A percentile compares a stretch with the other conserved stretches of the same genome.
Evolutionary conservation across 2,329 filamentous ascomycete species (phyloP).

Genomic region (Didymella pomorum): DNA sequence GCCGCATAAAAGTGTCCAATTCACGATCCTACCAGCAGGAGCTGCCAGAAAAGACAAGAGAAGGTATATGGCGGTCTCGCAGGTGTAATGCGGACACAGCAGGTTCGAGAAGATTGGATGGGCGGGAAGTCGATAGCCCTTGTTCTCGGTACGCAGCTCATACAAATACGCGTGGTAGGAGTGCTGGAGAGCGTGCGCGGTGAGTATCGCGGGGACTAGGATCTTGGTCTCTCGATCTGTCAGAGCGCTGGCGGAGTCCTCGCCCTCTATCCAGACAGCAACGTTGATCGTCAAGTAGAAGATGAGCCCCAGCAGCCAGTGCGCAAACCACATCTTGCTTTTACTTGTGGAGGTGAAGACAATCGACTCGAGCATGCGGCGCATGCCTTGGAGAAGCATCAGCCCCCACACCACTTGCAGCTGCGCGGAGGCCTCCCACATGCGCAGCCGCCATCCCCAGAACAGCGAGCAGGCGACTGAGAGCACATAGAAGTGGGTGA

Average conservation of each 20-base stretch:
- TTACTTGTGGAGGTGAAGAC: conserved; percentile 71
- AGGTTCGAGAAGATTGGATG: conserved; percentile 75
- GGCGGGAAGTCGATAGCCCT: conserved; percentile 81
- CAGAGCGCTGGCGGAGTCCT: conserved; percentile 62
- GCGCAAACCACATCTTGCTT: conserved; percentile 83
- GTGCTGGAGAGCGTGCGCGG: conserved; percentile 77
- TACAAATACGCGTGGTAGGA: conserved; percentile 60
- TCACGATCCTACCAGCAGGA: conserved; percentile 70
- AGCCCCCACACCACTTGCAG: conserved; percentile 73
- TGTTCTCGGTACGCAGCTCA: conserved; percentile 47
- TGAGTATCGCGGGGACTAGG: conserved; percentile 69
- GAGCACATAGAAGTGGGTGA: conserved; percentile 83
- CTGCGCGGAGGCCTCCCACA: conserved; percentile 56
- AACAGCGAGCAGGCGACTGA: conserved; percentile 75
- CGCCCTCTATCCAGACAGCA: conserved; percentile 86
- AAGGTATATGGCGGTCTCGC: conserved; percentile 84
- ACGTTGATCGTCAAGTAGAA: conserved; percentile 81
- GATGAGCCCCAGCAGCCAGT: conserved; percentile 79
- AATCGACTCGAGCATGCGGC: conserved; percentile 79
- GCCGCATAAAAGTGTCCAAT: conserved; percentile 75
- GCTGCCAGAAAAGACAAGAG: conserved; percentile 78
- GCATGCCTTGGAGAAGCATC: conserved; percentile 76
- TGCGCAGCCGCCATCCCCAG: conserved; percentile 73
- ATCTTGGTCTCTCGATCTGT: conserved; percentile 58
- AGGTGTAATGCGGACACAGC: conserved; percentile 89